Conservation (phyloP, 164 flowering plant species). For the Umbellularia californica region DNA sequence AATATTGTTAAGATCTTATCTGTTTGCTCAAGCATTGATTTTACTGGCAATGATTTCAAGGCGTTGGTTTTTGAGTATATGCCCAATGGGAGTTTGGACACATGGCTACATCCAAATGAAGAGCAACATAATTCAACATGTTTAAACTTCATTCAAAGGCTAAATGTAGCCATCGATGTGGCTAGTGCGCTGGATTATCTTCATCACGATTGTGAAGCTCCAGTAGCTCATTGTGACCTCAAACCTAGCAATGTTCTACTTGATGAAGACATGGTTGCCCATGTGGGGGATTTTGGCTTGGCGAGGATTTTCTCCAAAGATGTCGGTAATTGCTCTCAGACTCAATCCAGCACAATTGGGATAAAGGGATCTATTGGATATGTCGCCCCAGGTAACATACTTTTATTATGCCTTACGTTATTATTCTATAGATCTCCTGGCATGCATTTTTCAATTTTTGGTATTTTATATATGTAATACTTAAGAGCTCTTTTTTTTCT, state of each 20-base stretch:
- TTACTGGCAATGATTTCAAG: conserved; percentile 24
- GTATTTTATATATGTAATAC: too few relatives aligned
- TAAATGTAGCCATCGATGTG: not conserved
- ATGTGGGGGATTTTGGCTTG: not conserved
- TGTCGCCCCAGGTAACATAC: not conserved
- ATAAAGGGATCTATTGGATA: not conserved
- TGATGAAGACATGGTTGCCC: not conserved
- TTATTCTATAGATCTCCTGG: not conserved
- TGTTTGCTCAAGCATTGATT: conserved; percentile 27
- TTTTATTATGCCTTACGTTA: not conserved
- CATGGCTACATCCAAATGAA: conserved; percentile 16
- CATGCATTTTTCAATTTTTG: too few relatives aligned
- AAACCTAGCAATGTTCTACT: not conserved
- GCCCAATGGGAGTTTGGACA: conserved; percentile 29
- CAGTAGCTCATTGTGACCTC: not conserved
- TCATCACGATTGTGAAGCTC: not conserved
- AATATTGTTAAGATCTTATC: conserved; percentile 26
- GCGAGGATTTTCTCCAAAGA: not conserved
- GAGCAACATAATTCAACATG: not conserved
- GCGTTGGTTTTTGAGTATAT: conserved; percentile 22
- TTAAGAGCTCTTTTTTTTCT: too few relatives aligned
- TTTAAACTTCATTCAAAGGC: not conserved
- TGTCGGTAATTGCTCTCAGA: not conserved
- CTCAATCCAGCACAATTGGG: not conserved
- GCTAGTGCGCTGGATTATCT: not conserved